Evolutionary conservation across 2,329 filamentous ascomycete genomes (phyloP).

Genomic region (Pseudogymnoascus sp.): DNA sequence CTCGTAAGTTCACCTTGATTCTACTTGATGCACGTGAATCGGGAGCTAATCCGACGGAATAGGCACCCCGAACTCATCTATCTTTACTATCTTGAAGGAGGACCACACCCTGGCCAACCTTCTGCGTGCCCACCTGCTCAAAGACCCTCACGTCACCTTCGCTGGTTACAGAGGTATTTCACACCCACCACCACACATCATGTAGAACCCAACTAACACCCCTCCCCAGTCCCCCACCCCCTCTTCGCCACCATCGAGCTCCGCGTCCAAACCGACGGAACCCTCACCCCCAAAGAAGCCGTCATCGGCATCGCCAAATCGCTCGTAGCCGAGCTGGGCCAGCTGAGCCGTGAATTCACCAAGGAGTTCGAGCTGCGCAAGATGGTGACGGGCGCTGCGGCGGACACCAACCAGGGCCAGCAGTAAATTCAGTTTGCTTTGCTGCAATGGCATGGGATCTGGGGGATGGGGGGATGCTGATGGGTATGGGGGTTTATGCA

Average conservation of each 20-base stretch:
- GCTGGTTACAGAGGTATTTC: conserved; percentile 77
- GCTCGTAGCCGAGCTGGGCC: conserved; percentile 71
- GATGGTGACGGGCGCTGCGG: conserved; percentile 54
- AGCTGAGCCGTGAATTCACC: conserved; percentile 78
- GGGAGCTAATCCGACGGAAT: conserved; percentile 9
- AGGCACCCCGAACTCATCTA: conserved; percentile 90
- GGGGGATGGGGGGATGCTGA: neutral
- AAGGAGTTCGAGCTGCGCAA: conserved; percentile 85
- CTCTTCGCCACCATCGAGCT: conserved; percentile 51
- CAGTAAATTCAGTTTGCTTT: neutral
- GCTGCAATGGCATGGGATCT: neutral
- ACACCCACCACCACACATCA: conserved; percentile 27
- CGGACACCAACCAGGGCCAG: neutral
- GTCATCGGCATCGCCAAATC: conserved; percentile 73
- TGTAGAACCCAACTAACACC: neutral
- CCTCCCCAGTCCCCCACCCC: conserved; percentile 30
- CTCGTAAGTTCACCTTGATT: conserved; percentile 52
- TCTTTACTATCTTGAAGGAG: conserved; percentile 94
- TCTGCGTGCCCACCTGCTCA: conserved; percentile 74
- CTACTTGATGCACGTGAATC: conserved; percentile 10
- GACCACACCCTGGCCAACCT: conserved; percentile 94
- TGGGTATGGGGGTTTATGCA: neutral
- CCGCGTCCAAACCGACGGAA: conserved; percentile 86
- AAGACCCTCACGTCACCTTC: conserved; percentile 76
- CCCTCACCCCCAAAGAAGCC: conserved; percentile 79